Conservation (phyloP, 2,329 filamentous ascomycete species). For the Ophiostoma sp. region DNA sequence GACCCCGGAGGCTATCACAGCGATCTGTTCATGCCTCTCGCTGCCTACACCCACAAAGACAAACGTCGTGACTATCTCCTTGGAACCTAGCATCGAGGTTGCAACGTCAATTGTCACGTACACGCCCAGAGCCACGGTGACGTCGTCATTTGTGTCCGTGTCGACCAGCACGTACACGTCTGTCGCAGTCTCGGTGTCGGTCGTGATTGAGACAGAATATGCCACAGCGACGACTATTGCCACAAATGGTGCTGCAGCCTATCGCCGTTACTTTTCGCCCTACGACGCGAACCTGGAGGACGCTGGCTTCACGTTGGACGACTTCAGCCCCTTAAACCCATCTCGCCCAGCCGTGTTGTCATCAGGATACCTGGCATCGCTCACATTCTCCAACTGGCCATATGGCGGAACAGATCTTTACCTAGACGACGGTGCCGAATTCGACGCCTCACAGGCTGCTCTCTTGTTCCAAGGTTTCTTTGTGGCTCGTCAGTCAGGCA, state of each 20-base stretch:
- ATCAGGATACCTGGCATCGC: background rate
- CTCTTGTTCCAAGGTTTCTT: slow-evolving; percentile 7
- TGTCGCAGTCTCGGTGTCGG: background rate
- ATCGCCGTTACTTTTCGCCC: background rate
- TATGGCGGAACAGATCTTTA: background rate
- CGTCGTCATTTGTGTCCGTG: too few relatives aligned
- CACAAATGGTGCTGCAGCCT: background rate
- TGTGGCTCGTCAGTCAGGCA: background rate
- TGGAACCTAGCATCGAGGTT: too few relatives aligned
- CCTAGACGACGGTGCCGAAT: background rate
- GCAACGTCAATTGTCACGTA: too few relatives aligned
- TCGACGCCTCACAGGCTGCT: background rate
- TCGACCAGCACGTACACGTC: background rate
- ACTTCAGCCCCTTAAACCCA: background rate
- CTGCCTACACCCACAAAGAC: too few relatives aligned
- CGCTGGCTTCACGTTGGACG: background rate
- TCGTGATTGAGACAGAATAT: too few relatives aligned
- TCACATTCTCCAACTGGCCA: background rate
- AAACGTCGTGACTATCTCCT: too few relatives aligned
- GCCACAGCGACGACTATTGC: too few relatives aligned
- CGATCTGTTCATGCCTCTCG: too few relatives aligned
- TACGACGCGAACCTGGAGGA: background rate
- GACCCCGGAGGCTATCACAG: too few relatives aligned
- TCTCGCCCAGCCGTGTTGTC: background rate
- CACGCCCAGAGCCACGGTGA: too few relatives aligned